phyloP scores from a whole-genome alignment of 1,139 yeast species.

The Meyerozyma guilliermondii region DNA sequence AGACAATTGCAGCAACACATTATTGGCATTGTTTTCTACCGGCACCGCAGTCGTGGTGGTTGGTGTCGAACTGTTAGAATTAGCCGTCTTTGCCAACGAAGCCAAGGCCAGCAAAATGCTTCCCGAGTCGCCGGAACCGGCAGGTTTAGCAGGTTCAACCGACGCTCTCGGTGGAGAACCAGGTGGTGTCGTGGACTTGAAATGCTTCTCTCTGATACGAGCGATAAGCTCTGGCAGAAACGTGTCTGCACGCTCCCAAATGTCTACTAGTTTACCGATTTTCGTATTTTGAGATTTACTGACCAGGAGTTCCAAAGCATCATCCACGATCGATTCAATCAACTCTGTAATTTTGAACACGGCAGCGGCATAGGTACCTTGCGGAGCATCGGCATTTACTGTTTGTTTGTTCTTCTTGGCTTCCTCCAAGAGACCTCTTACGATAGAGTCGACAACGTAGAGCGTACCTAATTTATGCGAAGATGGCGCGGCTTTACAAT shows the following conservation, averaged over 20 bases:
- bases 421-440: slow-evolving; percentile 78
- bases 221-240: slow-evolving; percentile 56
- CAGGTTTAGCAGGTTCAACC: slow-evolving; percentile 19
- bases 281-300: slow-evolving; percentile 58
- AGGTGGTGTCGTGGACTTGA: slow-evolving; percentile 54
- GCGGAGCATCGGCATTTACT: slow-evolving; percentile 45
- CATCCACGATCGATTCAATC: slow-evolving; percentile 55
- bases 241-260: slow-evolving; percentile 87
- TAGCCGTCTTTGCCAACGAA: slow-evolving; percentile 37
- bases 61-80: slow-evolving; percentile 24
- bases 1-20: slow-evolving; percentile 41
- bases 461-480: slow-evolving; percentile 86
- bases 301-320: slow-evolving; percentile 51
- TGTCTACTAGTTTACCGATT: slow-evolving; percentile 77
- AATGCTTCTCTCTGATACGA: slow-evolving; percentile 55
- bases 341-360: slow-evolving; percentile 55
- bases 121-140: slow-evolving; percentile 38
- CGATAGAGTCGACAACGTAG: slow-evolving; percentile 89
- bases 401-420: slow-evolving; percentile 53
- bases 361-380: slow-evolving; percentile 76
- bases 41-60: slow-evolving; percentile 19
- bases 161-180: slow-evolving; percentile 44
- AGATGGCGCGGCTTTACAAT: slow-evolving; percentile 70
- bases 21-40: slow-evolving; percentile 25
- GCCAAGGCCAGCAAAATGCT: slow-evolving; percentile 65